These are phyloP conservation scores for Ganoderma multipileum DNA, from an alignment of 1,284 basidiomycete species.

Conservation along the genomic window DNA sequence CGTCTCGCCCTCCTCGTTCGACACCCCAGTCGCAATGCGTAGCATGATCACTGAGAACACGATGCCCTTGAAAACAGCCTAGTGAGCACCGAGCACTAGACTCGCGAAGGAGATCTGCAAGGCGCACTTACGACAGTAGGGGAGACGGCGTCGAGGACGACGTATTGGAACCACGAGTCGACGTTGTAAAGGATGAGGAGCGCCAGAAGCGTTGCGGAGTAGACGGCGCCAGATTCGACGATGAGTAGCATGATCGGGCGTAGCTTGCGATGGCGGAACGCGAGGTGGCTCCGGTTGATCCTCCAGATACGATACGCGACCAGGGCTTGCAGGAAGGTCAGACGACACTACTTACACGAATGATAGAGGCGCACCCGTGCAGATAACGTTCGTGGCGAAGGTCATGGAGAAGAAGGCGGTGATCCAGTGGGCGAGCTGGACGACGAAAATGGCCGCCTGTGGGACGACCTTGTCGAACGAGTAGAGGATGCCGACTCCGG, in stretches of 20 bases:
- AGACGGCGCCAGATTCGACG: constrained; percentile 49
- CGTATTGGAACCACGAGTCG: constrained; percentile 45
- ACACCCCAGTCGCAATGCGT: constrained; percentile 21
- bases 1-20: constrained; percentile 20
- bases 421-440: constrained; percentile 41
- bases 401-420: constrained; percentile 44
- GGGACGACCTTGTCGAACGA: constrained; percentile 20
- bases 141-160: constrained; percentile 43
- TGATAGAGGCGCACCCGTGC: constrained; percentile 31
- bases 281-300: constrained; percentile 35
- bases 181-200: constrained; percentile 39
- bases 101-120: too few species aligned
- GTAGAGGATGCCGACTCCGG: constrained; percentile 26
- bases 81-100: neutral
- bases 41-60: constrained; percentile 22
- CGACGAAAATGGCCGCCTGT: constrained; percentile 35
- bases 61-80: constrained; percentile 13
- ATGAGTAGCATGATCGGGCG: constrained; percentile 44
- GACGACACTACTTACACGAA: neutral
- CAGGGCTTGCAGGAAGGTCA: constrained; percentile 12
- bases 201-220: constrained; percentile 43
- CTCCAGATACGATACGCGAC: constrained; percentile 44
- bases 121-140: constrained; percentile 13
- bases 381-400: constrained; percentile 44
- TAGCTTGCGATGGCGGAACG: constrained; percentile 29